These are phyloP conservation scores for Scalesia atractyloides DNA, from an alignment of 129 eudicot species.

Conservation along the genomic window DNA sequence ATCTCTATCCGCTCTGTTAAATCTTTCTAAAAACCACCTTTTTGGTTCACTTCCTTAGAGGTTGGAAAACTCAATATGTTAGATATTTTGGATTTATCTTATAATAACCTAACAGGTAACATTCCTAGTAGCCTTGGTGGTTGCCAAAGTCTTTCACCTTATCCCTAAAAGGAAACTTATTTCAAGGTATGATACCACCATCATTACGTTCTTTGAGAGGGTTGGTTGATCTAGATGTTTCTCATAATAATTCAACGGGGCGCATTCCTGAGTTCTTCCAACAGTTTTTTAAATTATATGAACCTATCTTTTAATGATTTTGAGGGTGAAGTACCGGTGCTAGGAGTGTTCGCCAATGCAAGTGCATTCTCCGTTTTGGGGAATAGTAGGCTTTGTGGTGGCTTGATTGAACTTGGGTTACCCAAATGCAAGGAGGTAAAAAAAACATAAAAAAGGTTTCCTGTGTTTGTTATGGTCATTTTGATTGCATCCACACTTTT, in stretches of 20 bases:
- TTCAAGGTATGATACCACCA: too few species aligned
- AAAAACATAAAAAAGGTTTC: neutral
- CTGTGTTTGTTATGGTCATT: too few species aligned
- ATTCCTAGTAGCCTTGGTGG: too few species aligned
- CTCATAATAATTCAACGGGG: slow-evolving; percentile 30
- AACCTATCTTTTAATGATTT: slow-evolving; percentile 27
- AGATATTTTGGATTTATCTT: too few species aligned
- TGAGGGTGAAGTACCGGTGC: slow-evolving; percentile 27
- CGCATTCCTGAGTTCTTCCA: slow-evolving; percentile 11
- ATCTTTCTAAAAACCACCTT: neutral
- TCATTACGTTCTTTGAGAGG: slow-evolving; percentile 15
- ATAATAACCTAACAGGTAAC: too few species aligned
- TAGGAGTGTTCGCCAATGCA: slow-evolving; percentile 22
- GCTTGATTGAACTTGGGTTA: neutral
- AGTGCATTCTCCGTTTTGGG: slow-evolving; percentile 10
- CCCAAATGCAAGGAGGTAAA: neutral
- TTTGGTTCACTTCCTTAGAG: neutral
- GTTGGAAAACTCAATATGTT: too few species aligned
- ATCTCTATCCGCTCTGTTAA: neutral
- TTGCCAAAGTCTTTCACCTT: too few species aligned
- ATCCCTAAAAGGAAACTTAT: too few species aligned
- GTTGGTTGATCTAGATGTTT: neutral
- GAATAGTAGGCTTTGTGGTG: too few species aligned
- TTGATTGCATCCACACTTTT: too few species aligned
- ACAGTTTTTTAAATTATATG: neutral